Conservation (phyloP, 1,284 basidiomycete species). For the Schizophyllum amplum region DNA sequence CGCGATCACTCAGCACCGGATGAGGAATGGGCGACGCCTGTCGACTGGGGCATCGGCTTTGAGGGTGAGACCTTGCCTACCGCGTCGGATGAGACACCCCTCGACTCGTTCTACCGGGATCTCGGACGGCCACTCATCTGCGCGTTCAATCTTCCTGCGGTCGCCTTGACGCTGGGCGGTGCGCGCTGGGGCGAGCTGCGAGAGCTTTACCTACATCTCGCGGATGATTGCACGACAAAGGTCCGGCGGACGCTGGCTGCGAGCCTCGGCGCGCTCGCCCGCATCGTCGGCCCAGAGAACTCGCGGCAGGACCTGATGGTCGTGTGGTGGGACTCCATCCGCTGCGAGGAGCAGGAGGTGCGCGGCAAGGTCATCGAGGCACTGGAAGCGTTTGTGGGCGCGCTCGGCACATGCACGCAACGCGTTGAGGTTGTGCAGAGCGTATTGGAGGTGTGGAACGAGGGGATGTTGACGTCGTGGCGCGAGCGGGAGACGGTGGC, state of each 20-base stretch:
- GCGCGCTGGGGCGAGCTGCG: conserved; percentile 74
- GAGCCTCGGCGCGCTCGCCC: conserved; percentile 84
- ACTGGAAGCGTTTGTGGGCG: conserved; percentile 49
- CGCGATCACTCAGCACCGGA: conserved; percentile 27
- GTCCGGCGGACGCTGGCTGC: conserved; percentile 79
- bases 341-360: conserved; percentile 59
- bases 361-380: conserved; percentile 63
- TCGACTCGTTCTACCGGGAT: conserved; percentile 41
- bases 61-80: conserved; percentile 1
- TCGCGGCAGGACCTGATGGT: conserved; percentile 66
- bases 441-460: conserved; percentile 57
- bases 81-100: conserved; percentile 10
- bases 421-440: conserved; percentile 42
- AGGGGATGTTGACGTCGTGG: conserved; percentile 68
- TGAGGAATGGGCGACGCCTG: conserved; percentile 3
- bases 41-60: background rate
- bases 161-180: conserved; percentile 77
- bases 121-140: conserved; percentile 79
- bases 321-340: conserved; percentile 61
- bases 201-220: conserved; percentile 60
- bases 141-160: conserved; percentile 93
- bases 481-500: conserved; percentile 71
- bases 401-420: conserved; percentile 35
- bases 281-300: conserved; percentile 70
- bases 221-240: conserved; percentile 47